These are phyloP conservation scores for Ophidiomyces ophidiicola DNA, from an alignment of 2,329 filamentous ascomycete genomes.

Conservation along the genomic window DNA sequence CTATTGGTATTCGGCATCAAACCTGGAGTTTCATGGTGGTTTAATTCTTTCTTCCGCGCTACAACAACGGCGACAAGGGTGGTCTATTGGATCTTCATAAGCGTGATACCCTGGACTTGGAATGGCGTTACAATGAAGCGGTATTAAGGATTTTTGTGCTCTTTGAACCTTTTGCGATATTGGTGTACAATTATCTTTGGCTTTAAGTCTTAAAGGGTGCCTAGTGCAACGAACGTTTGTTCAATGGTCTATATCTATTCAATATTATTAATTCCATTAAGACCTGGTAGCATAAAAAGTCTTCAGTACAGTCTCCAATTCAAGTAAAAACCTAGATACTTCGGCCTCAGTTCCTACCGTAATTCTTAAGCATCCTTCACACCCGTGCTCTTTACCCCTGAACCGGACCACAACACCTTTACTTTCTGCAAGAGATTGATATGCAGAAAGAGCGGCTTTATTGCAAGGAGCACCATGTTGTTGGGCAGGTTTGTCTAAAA, in stretches of 20 bases:
- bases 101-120: conserved; percentile 2
- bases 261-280: neutral
- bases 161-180: too few species aligned
- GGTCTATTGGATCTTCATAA: neutral
- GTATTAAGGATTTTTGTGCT: neutral
- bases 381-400: conserved; percentile 82
- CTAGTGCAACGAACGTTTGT: too few species aligned
- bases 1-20: too few species aligned
- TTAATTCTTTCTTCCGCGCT: too few species aligned
- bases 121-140: neutral
- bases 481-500: conserved; percentile 51
- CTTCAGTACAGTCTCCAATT: conserved; percentile 46
- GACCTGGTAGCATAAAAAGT: conserved; percentile 3
- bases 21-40: conserved; percentile 1
- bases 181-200: neutral
- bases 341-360: conserved; percentile 86
- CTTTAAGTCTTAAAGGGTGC: too few species aligned
- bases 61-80: neutral
- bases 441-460: conserved; percentile 61
- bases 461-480: conserved; percentile 63
- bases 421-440: conserved; percentile 71
- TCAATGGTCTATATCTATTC: too few species aligned
- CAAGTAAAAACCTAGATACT: conserved; percentile 62
- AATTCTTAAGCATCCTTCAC: conserved; percentile 75
- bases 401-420: conserved; percentile 88